phyloP scores from a whole-genome alignment of 306 rosid species.

The Echinosophora koreensis region DNA sequence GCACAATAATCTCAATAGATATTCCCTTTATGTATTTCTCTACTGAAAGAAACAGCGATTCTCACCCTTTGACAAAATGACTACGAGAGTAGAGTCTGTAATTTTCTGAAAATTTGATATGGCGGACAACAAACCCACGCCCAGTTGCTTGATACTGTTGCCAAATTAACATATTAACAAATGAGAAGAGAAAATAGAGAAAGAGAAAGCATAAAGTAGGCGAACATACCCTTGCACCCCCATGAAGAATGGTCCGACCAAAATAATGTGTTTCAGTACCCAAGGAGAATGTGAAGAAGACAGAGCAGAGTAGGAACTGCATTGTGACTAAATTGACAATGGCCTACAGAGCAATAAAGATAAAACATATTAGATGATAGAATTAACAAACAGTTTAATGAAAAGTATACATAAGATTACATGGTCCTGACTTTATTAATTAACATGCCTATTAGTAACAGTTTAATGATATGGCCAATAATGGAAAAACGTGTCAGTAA shows the following conservation, averaged over 20 bases:
- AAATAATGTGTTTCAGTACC: slow-evolving; percentile 95
- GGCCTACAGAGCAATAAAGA: slow-evolving; percentile 71
- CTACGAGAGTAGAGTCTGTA: slow-evolving; percentile 97
- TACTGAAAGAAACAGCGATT: slow-evolving; percentile 38
- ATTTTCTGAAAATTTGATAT: slow-evolving; percentile 89
- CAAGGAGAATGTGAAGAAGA: slow-evolving; percentile 90
- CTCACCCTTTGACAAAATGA: slow-evolving; percentile 95
- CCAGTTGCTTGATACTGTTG: slow-evolving; percentile 97
- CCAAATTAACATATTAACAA: slow-evolving; percentile 43
- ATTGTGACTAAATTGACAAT: slow-evolving; percentile 83
- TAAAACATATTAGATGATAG: not conserved
- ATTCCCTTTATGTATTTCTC: slow-evolving; percentile 14
- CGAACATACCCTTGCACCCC: slow-evolving; percentile 91
- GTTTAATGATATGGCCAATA: not conserved
- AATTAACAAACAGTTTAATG: slow-evolving; percentile 18
- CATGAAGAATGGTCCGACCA: slow-evolving; percentile 97
- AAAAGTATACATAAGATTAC: not conserved
- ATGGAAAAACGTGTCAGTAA: not conserved
- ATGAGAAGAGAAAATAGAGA: slow-evolving; percentile 24
- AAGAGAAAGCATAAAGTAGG: slow-evolving; percentile 30
- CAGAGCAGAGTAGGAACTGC: slow-evolving; percentile 94
- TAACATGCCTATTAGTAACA: not conserved
- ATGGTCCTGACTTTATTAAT: not conserved
- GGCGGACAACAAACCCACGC: slow-evolving; percentile 95
- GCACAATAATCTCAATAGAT: not conserved